phyloP scores from a whole-genome alignment of 1,284 basidiomycete genomes.

The Ganoderma lucidum region DNA sequence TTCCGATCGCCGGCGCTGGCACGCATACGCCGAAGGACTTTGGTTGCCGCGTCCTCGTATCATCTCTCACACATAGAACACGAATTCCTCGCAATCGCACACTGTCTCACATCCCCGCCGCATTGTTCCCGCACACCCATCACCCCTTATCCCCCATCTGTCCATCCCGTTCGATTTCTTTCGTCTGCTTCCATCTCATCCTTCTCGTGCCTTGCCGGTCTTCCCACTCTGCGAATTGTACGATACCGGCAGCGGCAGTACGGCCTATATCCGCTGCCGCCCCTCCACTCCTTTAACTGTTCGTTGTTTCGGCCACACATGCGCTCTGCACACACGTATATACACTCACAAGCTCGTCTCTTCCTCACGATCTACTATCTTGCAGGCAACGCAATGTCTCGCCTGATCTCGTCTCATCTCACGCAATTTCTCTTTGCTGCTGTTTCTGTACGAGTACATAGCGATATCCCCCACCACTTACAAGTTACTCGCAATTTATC shows the following conservation, averaged over 20 bases:
- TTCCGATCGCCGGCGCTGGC: slow-evolving; percentile 22
- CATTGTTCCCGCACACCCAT: slow-evolving; percentile 6
- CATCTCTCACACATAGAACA: slow-evolving; percentile 5
- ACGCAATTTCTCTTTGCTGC: not conserved
- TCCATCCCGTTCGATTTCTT: not conserved
- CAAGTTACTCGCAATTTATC: not conserved
- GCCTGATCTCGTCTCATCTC: not conserved
- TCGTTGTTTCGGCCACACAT: not conserved
- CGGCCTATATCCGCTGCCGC: not conserved
- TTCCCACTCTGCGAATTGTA: slow-evolving; percentile 21
- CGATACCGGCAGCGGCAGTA: slow-evolving; percentile 9
- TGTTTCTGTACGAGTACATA: slow-evolving; percentile 6
- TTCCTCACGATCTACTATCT: not conserved
- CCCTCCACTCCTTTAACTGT: slow-evolving; percentile 5
- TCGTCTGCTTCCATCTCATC: not conserved
- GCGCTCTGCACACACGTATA: not conserved
- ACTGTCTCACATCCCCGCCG: not conserved
- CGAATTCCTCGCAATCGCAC: slow-evolving; percentile 3
- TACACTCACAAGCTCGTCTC: not conserved
- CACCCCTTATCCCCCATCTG: not conserved
- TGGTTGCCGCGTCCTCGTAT: slow-evolving; percentile 23
- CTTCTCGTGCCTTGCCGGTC: slow-evolving; percentile 4
- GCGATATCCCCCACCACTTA: not conserved
- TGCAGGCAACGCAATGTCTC: slow-evolving; percentile 1
- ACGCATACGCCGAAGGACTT: slow-evolving; percentile 29